These are phyloP conservation scores for Thelonectria discophora DNA, from an alignment of 2,329 filamentous ascomycete genomes.

Conservation along the genomic window DNA sequence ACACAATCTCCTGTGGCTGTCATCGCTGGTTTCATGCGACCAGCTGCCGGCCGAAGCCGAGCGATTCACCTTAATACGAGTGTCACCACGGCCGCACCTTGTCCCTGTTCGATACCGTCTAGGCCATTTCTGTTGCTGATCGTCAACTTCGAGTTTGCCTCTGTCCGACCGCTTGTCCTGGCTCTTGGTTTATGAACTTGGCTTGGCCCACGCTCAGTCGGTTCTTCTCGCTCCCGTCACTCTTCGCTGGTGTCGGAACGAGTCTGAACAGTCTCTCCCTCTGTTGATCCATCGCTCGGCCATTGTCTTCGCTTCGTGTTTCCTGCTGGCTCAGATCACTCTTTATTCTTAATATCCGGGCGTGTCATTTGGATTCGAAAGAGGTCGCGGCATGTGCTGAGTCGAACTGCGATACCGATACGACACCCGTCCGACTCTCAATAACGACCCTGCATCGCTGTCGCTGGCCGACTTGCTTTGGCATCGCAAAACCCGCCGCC, in stretches of 20 bases:
- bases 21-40: slow-evolving; percentile 19
- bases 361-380: slow-evolving; percentile 3
- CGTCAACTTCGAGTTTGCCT: background rate
- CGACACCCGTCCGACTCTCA: background rate
- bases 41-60: slow-evolving; percentile 20
- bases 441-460: slow-evolving; percentile 24
- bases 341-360: slow-evolving; percentile 45
- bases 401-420: background rate
- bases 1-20: slow-evolving; percentile 1
- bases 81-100: slow-evolving; percentile 20
- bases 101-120: slow-evolving; percentile 3
- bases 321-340: slow-evolving; percentile 69
- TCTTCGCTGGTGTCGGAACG: slow-evolving; percentile 36
- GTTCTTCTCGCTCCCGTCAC: slow-evolving; percentile 19
- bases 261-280: slow-evolving; percentile 26
- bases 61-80: slow-evolving; percentile 2
- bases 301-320: slow-evolving; percentile 39
- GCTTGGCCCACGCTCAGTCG: slow-evolving; percentile 20
- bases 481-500: slow-evolving; percentile 19
- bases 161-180: background rate
- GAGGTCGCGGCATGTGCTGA: slow-evolving; percentile 2
- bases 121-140: slow-evolving; percentile 2
- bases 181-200: slow-evolving; percentile 36
- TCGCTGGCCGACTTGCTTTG: slow-evolving; percentile 25
- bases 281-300: slow-evolving; percentile 23